Evolutionary conservation across 2,329 filamentous ascomycete genomes (phyloP), one percentile per base, ranked within the genome.

Genomic region (Trichoderma atroviride): DNA sequence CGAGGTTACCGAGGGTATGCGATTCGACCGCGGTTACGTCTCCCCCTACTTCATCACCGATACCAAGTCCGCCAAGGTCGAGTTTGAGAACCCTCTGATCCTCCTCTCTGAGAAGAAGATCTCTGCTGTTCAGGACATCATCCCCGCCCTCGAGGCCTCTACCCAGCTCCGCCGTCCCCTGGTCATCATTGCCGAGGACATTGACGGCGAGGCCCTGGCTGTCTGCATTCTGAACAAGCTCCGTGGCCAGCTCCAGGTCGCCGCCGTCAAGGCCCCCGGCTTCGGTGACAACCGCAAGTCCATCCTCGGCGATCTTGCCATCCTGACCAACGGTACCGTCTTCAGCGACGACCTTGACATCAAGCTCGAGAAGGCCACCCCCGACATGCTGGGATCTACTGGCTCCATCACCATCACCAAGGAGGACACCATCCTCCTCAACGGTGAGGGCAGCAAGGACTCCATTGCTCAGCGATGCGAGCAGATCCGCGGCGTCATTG

Each of bases 261-360:
- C 93, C 73, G 96, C 95, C 72, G 94, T 99, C 84, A 99, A 99
- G 92, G 96, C 96, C 68, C 96, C 96, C 74, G 96, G 96, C 82
- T 99, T 99, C 81, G 96, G 96, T 83, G 96, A 99, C 87, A 99
- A 99, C 92, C 92, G 96, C 86, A 99, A 99, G 91, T 97, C 93
- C 77, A 97, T 99, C 82, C 93, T 99, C 57, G 96, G 96, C 78
- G 96, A 99, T 83, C 88, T 99, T 76, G 96, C 91, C 80, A 91
- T 98, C 77, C 89, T 99, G 72, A 98, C 95, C 83, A 97, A 97
- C 84, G 93, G 92, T 79, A 97, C 92, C 75, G 96, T 99, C 84
- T 99, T 99, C 89, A 94, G 91, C 70, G 96, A 98, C 71, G 96
- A 99, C 88, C 92, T 99, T 72, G 96, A 98, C 79, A 90, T 98